A percentile compares a stretch with the other conserved stretches of the same genome.
phyloP scores from a whole-genome alignment of 139 green algal species.

The Pseudopediastrum boryanum region DNA sequence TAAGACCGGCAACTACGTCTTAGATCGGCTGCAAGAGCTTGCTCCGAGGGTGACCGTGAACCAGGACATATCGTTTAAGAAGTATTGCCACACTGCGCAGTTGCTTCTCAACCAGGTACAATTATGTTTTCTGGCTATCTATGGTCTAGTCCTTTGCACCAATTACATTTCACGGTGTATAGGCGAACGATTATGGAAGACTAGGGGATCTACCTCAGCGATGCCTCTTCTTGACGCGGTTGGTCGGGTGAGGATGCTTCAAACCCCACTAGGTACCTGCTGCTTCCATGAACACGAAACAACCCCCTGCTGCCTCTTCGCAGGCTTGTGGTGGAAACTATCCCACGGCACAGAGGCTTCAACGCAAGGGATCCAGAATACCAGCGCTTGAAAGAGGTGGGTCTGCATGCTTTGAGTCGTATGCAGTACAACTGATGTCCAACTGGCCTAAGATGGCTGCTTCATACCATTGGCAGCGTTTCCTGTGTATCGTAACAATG shows the following conservation, averaged over 20 bases:
- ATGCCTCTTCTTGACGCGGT: neutral
- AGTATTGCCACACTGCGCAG: constrained; percentile 65
- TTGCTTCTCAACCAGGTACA: constrained; percentile 67
- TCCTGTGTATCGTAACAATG: neutral
- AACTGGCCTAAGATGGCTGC: neutral
- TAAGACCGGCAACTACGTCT: constrained; percentile 10
- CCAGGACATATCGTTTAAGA: constrained; percentile 52
- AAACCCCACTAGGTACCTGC: neutral
- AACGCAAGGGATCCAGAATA: constrained; percentile 41
- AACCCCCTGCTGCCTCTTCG: neutral
- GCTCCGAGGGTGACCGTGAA: constrained; percentile 52
- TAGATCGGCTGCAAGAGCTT: constrained; percentile 51
- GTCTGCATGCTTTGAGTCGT: neutral
- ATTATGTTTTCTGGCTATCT: constrained; percentile 15
- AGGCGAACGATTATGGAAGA: neutral
- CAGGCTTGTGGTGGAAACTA: constrained; percentile 82
- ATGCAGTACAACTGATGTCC: neutral
- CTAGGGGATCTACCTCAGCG: neutral
- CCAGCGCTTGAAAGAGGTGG: neutral
- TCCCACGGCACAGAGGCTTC: constrained; percentile 71
- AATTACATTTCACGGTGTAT: neutral
- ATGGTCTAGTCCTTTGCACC: neutral
- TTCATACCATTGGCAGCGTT: too few relatives aligned
- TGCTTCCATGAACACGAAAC: neutral
- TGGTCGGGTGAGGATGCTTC: neutral